phyloP scores from a whole-genome alignment of 1,284 basidiomycete genomes.

The Irpex sp. region DNA sequence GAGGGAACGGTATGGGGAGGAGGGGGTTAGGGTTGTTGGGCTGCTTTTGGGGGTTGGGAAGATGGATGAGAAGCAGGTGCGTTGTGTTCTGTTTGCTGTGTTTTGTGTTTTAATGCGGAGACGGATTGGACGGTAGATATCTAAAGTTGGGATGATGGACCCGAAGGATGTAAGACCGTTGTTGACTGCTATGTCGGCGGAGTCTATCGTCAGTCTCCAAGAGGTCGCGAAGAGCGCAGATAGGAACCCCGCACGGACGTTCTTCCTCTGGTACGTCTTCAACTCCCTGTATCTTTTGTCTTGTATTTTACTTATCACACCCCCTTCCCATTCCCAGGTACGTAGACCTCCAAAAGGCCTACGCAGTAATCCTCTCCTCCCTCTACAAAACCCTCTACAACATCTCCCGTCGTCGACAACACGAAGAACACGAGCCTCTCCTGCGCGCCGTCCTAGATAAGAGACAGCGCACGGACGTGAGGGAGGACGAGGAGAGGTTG shows the following conservation, averaged over 20 bases:
- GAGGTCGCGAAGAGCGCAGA: constrained; percentile 88
- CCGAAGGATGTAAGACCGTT: constrained; percentile 84
- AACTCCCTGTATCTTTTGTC: too few relatives aligned
- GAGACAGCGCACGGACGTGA: constrained; percentile 77
- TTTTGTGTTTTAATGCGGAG: background rate
- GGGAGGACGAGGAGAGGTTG: constrained; percentile 59
- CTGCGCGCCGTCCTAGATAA: constrained; percentile 75
- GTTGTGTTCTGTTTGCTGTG: constrained; percentile 24
- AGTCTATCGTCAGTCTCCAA: constrained; percentile 83
- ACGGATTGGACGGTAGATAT: constrained; percentile 53
- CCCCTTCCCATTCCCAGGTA: constrained; percentile 43
- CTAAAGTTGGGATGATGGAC: constrained; percentile 90
- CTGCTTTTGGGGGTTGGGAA: constrained; percentile 88
- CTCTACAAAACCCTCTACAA: constrained; percentile 90
- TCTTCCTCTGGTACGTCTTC: constrained; percentile 83
- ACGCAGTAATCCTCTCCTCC: constrained; percentile 68
- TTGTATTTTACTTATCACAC: too few relatives aligned
- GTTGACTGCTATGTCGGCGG: constrained; percentile 74
- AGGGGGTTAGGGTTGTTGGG: constrained; percentile 82
- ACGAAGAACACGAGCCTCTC: constrained; percentile 64
- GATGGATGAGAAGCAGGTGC: constrained; percentile 91
- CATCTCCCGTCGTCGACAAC: constrained; percentile 65
- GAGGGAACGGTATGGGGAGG: constrained; percentile 81
- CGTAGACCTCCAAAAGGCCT: constrained; percentile 82
- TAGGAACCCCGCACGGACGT: constrained; percentile 80